A percentile compares a stretch with the other conserved stretches of the same genome.
Evolutionary conservation across 805 yeast species (phyloP).

Genomic region (Ogataea saltuana): DNA sequence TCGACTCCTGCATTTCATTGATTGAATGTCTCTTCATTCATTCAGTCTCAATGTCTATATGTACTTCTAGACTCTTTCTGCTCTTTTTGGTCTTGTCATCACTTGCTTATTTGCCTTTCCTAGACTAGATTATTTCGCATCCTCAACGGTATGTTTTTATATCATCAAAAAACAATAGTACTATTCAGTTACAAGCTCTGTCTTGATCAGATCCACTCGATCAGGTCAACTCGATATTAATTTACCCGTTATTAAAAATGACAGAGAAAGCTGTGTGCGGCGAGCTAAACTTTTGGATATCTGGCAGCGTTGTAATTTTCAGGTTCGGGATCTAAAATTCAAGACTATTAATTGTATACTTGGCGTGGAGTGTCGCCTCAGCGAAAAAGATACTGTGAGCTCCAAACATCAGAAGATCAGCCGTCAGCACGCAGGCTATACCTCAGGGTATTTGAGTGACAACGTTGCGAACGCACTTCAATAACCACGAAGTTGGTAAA

Average conservation of each 20-base stretch:
- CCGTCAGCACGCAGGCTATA: neutral
- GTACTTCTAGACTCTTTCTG: slow-evolving; percentile 17
- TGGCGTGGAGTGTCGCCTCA: neutral
- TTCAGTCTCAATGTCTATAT: slow-evolving; percentile 9
- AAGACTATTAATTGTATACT: too few relatives aligned
- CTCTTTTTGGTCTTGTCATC: slow-evolving; percentile 4
- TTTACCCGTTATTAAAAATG: neutral
- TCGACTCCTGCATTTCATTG: neutral
- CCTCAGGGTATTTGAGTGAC: slow-evolving; percentile 1
- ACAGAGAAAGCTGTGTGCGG: neutral
- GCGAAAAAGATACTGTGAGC: neutral
- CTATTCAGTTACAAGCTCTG: too few relatives aligned
- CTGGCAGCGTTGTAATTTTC: slow-evolving; percentile 2
- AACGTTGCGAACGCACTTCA: neutral
- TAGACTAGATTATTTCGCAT: slow-evolving; percentile 15
- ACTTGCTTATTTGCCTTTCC: slow-evolving; percentile 7
- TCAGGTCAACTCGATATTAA: neutral
- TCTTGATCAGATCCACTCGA: too few relatives aligned
- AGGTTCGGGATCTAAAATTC: neutral
- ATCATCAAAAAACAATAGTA: too few relatives aligned
- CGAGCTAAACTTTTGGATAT: neutral
- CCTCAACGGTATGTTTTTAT: slow-evolving; percentile 29
- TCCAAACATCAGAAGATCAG: neutral
- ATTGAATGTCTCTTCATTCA: neutral
- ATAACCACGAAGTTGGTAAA: neutral